Conservation (phyloP, 75 land plant species). For the Cupressus sempervirens region DNA sequence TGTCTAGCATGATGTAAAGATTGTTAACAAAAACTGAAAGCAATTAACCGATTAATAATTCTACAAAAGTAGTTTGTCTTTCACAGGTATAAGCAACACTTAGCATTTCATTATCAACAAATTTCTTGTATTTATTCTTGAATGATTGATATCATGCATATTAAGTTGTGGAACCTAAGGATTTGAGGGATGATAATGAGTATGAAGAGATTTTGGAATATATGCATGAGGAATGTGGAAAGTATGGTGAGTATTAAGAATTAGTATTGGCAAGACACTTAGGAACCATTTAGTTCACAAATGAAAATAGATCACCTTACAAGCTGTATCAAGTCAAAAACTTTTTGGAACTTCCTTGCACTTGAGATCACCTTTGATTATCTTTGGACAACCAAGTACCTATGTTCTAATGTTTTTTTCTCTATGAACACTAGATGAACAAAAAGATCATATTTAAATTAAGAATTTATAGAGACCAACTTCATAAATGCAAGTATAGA, state of each 20-base stretch:
- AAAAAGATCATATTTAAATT: too few relatives aligned
- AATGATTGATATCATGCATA: neutral
- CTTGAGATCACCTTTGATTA: too few relatives aligned
- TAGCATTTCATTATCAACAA: neutral
- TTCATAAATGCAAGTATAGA: too few relatives aligned
- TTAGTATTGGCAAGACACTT: neutral
- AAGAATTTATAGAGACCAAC: too few relatives aligned
- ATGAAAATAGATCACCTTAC: too few relatives aligned
- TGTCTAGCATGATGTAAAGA: neutral
- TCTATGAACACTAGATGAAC: too few relatives aligned
- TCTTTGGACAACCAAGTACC: too few relatives aligned
- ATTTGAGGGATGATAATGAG: constrained; percentile 27
- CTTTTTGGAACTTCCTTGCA: too few relatives aligned
- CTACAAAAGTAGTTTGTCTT: constrained; percentile 25
- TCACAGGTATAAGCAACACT: constrained; percentile 21
- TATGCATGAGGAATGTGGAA: constrained; percentile 40
- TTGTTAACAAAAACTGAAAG: constrained; percentile 10
- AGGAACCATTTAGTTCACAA: too few relatives aligned
- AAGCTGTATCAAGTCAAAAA: too few relatives aligned
- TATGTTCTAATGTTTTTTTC: too few relatives aligned
- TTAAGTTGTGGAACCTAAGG: constrained; percentile 32
- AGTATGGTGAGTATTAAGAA: constrained; percentile 27
- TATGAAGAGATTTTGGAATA: constrained; percentile 38
- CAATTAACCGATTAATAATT: neutral
- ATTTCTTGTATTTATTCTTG: neutral